Conservation (phyloP, 2,329 filamentous ascomycete species). For the Microsporum ferrugineum region DNA sequence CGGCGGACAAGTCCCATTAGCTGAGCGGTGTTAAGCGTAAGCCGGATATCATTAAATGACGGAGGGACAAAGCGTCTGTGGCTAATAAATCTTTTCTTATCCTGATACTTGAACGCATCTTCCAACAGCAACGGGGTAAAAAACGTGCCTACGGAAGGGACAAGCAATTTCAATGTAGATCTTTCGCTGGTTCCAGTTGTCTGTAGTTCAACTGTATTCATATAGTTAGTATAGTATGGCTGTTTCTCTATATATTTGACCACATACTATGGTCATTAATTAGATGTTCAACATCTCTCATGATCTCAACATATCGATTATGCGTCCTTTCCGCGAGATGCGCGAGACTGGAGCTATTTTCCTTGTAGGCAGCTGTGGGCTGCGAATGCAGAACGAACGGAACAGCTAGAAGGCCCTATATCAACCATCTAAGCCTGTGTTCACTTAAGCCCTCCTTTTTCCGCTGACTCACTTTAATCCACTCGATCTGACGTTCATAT, state of each 20-base stretch:
- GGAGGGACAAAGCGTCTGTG: conserved; percentile 86
- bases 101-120: conserved; percentile 85
- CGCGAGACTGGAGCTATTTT: conserved; percentile 50
- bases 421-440: background rate
- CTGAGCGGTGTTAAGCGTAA: conserved; percentile 90
- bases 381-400: conserved; percentile 95
- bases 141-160: conserved; percentile 84
- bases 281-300: conserved; percentile 83
- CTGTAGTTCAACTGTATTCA: conserved; percentile 56
- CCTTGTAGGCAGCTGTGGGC: conserved; percentile 73
- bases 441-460: background rate
- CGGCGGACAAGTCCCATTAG: conserved; percentile 73
- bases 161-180: conserved; percentile 84
- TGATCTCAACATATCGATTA: conserved; percentile 84
- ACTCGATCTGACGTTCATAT: conserved; percentile 51
- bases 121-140: conserved; percentile 81
- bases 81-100: conserved; percentile 73
- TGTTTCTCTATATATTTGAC: background rate
- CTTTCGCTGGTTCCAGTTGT: conserved; percentile 52
- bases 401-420: conserved; percentile 65
- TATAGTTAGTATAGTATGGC: background rate
- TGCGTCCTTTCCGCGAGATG: conserved; percentile 72
- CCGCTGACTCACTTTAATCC: conserved; percentile 59
- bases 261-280: conserved; percentile 76
- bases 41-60: conserved; percentile 90